These are phyloP conservation scores for Polytrichum commune DNA, from an alignment of 225 moss, liverwort and hornwort species.

Conservation along the genomic window DNA sequence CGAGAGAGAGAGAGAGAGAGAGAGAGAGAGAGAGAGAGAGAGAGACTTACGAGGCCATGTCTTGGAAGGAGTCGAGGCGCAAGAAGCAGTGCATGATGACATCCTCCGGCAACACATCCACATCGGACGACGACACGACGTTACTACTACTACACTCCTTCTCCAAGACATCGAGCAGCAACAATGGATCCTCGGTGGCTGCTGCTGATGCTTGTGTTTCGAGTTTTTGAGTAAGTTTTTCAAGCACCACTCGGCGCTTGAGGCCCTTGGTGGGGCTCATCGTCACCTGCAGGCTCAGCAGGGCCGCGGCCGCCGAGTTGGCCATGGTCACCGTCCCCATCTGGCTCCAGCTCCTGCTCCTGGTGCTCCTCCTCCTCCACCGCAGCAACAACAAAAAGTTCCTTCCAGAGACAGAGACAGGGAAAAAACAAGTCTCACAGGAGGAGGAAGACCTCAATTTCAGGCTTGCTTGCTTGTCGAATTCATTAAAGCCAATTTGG, in stretches of 20 bases:
- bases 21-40: not conserved
- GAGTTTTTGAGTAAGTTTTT: too few relatives aligned
- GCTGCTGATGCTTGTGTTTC: not conserved
- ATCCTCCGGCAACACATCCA: constrained; percentile 56
- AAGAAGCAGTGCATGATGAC: constrained; percentile 71
- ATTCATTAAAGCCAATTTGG: too few relatives aligned
- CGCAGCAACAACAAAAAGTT: too few relatives aligned
- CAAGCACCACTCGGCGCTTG: constrained; percentile 37
- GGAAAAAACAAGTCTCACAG: too few relatives aligned
- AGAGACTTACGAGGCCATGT: constrained; percentile 67
- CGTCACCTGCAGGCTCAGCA: constrained; percentile 50
- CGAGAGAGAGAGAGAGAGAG: not conserved
- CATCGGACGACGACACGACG: constrained; percentile 21
- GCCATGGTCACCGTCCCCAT: constrained; percentile 46
- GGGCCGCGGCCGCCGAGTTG: constrained; percentile 61
- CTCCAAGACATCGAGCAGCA: not conserved
- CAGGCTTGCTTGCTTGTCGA: too few relatives aligned
- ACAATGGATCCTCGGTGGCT: not conserved
- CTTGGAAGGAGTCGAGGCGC: constrained; percentile 77
- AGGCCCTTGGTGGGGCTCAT: constrained; percentile 29
- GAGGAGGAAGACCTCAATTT: too few relatives aligned
- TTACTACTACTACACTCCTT: too few relatives aligned
- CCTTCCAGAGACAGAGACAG: too few relatives aligned
- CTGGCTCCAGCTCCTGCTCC: not conserved
- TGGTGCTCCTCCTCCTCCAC: too few relatives aligned